Conservation (phyloP, 139 green algal genomes). For the Diplosphaera chodatii region DNA sequence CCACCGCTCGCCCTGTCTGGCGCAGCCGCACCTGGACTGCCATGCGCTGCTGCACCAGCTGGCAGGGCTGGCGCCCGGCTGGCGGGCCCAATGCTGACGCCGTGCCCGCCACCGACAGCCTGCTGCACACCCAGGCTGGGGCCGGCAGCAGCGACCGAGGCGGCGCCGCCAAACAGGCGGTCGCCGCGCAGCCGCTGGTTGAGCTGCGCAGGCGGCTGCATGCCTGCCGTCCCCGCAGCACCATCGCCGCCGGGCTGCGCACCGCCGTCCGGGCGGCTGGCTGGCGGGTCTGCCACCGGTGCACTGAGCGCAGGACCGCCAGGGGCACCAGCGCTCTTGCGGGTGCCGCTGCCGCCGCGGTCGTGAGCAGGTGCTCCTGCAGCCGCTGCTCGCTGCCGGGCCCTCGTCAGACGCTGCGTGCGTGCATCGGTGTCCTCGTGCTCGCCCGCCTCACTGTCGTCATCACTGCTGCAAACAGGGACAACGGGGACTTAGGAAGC, state of each 20-base stretch:
- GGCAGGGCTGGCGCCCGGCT: too few species aligned
- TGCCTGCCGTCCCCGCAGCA: not conserved
- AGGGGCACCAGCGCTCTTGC: too few species aligned
- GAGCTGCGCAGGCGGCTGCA: slow-evolving; percentile 2
- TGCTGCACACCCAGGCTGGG: too few species aligned
- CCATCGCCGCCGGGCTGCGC: not conserved
- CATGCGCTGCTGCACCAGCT: not conserved
- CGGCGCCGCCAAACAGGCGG: not conserved
- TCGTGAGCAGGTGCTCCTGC: not conserved
- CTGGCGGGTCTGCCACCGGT: not conserved
- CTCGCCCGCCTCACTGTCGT: slow-evolving; percentile 15
- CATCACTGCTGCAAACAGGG: not conserved
- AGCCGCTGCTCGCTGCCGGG: not conserved
- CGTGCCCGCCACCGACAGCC: too few species aligned
- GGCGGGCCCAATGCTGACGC: not conserved
- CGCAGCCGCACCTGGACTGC: slow-evolving; percentile 6
- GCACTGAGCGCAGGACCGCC: too few species aligned
- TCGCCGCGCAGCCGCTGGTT: not conserved
- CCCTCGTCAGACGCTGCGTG: slow-evolving; percentile 34
- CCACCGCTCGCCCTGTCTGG: too few species aligned
- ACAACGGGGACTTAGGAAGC: too few species aligned
- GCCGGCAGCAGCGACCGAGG: not conserved
- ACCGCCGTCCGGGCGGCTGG: not conserved
- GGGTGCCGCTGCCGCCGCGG: too few species aligned
- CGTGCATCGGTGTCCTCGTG: slow-evolving; percentile 56